These are phyloP conservation scores for Ramichloridium luteum DNA, from an alignment of 2,329 filamentous ascomycete species.

Conservation along the genomic window DNA sequence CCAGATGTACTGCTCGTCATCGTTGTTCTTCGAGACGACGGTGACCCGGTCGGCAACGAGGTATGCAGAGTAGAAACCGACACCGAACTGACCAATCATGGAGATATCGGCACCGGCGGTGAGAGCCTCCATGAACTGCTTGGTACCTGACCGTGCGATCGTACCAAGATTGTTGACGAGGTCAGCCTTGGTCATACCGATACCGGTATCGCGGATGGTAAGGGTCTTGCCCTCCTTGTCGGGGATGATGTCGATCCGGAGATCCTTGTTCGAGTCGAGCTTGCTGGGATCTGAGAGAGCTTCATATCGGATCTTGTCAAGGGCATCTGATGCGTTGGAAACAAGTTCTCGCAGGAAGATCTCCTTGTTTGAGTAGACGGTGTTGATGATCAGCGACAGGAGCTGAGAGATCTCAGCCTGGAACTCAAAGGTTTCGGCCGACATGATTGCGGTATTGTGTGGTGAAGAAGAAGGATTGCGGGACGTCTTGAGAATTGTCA, in stretches of 20 bases:
- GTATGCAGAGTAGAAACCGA: slow-evolving; percentile 99
- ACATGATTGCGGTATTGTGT: slow-evolving; percentile 47
- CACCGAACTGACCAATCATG: slow-evolving; percentile 99
- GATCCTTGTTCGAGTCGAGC: slow-evolving; percentile 94
- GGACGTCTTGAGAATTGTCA: no score
- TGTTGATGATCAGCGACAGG: slow-evolving; percentile 99
- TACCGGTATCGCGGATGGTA: slow-evolving; percentile 94
- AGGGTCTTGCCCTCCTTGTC: slow-evolving; percentile 96
- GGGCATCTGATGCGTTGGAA: slow-evolving; percentile 95
- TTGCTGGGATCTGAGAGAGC: slow-evolving; percentile 92
- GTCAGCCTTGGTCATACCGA: slow-evolving; percentile 99
- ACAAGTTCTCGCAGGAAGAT: slow-evolving; percentile 98
- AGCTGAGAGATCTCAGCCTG: slow-evolving; percentile 99
- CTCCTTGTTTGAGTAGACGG: slow-evolving; percentile 99
- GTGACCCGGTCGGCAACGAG: slow-evolving; percentile 94
- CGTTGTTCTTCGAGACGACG: slow-evolving; percentile 97
- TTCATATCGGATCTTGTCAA: slow-evolving; percentile 99
- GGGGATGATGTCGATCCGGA: slow-evolving; percentile 97
- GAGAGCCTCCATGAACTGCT: slow-evolving; percentile 99
- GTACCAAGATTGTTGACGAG: slow-evolving; percentile 99
- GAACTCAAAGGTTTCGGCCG: slow-evolving; percentile 96
- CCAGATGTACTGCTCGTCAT: slow-evolving; percentile 99
- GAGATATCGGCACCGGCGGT: slow-evolving; percentile 97
- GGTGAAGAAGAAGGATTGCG: slow-evolving; percentile 4
- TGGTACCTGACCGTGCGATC: slow-evolving; percentile 96